These are phyloP conservation scores for Gonium pectorale DNA, from an alignment of 139 green algal species.

Conservation along the genomic window DNA sequence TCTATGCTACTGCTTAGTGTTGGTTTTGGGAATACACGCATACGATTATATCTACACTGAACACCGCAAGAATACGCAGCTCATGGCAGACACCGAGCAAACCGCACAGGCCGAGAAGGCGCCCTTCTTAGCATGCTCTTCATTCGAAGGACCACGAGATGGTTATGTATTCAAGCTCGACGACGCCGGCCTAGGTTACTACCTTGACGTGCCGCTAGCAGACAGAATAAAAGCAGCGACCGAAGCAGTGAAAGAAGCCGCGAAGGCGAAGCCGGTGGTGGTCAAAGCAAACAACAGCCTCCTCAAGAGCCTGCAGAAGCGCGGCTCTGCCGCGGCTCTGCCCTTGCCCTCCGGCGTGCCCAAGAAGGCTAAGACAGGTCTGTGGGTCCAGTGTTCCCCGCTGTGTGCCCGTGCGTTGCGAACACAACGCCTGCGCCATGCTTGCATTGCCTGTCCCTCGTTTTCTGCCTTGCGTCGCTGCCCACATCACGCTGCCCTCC, in stretches of 20 bases:
- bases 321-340: conserved; percentile 7
- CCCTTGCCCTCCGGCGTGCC: conserved; percentile 13
- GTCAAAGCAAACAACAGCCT: conserved; percentile 57
- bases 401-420: no score
- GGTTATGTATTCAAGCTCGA: conserved; percentile 52
- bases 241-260: neutral
- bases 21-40: no score
- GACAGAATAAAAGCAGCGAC: neutral
- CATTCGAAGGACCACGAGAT: conserved; percentile 1
- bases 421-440: neutral
- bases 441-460: neutral
- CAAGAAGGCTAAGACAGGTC: conserved; percentile 62
- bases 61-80: neutral
- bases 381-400: no score
- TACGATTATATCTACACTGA: no score
- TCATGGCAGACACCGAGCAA: no score
- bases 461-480: no score
- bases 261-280: conserved; percentile 33
- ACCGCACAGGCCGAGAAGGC: neutral
- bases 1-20: no score
- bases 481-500: no score
- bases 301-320: conserved; percentile 49
- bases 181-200: conserved; percentile 46
- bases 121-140: neutral
- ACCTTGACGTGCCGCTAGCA: conserved; percentile 29